Conservation (phyloP, 108 stramenopile species). For the Pelagomonas calceolata region DNA sequence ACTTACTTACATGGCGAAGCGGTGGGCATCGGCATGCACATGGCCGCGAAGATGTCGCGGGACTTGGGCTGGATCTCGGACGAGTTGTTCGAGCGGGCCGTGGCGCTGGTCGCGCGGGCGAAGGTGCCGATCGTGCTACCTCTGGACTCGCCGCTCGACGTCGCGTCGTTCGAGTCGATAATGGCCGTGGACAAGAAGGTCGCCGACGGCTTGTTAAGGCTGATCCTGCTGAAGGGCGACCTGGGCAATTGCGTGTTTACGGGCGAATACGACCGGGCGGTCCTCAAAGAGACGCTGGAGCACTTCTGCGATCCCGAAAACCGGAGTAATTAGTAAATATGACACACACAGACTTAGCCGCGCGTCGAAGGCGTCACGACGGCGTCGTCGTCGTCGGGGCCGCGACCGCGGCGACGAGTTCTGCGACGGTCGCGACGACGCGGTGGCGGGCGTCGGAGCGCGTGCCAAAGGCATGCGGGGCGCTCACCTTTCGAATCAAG, state of each 20-base stretch:
- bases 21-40: conserved; percentile 85
- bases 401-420: too few relatives aligned
- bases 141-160: conserved; percentile 61
- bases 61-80: conserved; percentile 72
- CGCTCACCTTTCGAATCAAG: too few relatives aligned
- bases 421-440: too few relatives aligned
- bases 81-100: conserved; percentile 47
- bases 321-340: too few relatives aligned
- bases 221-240: conserved; percentile 51
- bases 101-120: conserved; percentile 50
- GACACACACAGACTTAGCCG: too few relatives aligned
- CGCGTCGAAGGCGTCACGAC: too few relatives aligned
- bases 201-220: conserved; percentile 65
- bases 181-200: conserved; percentile 88
- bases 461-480: too few relatives aligned
- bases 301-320: too few relatives aligned
- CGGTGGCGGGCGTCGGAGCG: too few relatives aligned
- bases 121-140: conserved; percentile 62
- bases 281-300: conserved; percentile 60
- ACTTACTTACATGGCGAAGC: conserved; percentile 91
- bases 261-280: conserved; percentile 65
- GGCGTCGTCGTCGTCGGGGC: too few relatives aligned
- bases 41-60: conserved; percentile 84
- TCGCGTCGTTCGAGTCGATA: conserved; percentile 54
- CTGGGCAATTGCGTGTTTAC: conserved; percentile 73